Conservation (phyloP, 2,329 filamentous ascomycete species). For the Sporothrix pseudoabietina region DNA sequence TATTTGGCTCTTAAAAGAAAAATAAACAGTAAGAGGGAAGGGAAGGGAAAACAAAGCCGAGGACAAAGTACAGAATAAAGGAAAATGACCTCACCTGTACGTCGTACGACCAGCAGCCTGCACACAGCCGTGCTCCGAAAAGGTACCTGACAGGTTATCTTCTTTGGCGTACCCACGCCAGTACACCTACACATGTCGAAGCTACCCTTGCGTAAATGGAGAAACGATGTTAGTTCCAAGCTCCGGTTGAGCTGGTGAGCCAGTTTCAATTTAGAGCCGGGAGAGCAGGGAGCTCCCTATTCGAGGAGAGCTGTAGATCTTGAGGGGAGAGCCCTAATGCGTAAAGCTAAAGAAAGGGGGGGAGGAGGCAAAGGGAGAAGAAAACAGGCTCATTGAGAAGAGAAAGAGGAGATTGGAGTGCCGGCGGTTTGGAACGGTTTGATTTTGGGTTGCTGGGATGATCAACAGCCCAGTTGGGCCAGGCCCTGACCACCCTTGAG, state of each 20-base stretch:
- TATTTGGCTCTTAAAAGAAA: too few species aligned
- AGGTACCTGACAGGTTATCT: background rate
- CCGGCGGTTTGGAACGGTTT: background rate
- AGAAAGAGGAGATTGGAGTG: constrained; percentile 1
- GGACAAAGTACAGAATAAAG: background rate
- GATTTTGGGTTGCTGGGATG: background rate
- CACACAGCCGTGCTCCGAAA: background rate
- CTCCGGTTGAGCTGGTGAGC: background rate
- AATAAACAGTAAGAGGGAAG: too few species aligned
- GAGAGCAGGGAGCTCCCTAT: constrained; percentile 22
- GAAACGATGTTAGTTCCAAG: background rate
- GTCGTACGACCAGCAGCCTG: background rate
- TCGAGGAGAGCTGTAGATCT: constrained; percentile 6
- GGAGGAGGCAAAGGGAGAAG: constrained; percentile 3
- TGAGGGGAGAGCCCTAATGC: background rate
- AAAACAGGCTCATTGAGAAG: background rate
- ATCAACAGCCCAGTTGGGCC: background rate
- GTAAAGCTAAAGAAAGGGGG: background rate
- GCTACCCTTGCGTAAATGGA: constrained; percentile 9
- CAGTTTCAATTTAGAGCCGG: background rate
- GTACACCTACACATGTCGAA: background rate
- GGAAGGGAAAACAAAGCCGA: background rate
- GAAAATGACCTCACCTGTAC: constrained; percentile 17
- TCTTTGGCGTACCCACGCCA: background rate
- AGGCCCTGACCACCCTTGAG: background rate